Evolutionary conservation across 2,329 filamentous ascomycete species (phyloP).

Genomic region (Alternaria atra): DNA sequence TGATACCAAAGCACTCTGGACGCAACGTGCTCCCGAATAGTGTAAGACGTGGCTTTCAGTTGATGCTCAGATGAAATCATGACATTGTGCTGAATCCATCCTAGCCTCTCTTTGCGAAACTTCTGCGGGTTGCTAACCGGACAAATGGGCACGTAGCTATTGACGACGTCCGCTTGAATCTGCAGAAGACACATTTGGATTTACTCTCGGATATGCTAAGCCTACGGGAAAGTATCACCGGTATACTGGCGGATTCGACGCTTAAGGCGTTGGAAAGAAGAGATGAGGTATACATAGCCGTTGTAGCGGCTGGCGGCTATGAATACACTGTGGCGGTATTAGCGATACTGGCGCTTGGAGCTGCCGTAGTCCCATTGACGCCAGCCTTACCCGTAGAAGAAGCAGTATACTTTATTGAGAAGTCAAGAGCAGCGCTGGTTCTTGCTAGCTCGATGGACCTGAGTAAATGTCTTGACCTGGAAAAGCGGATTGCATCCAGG

Average conservation of each 20-base stretch:
- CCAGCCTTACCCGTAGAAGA: conserved; percentile 55
- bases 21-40: conserved; percentile 43
- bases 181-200: conserved; percentile 53
- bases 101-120: conserved; percentile 52
- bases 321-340: conserved; percentile 60
- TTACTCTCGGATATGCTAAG: conserved; percentile 57
- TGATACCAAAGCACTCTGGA: conserved; percentile 41
- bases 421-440: conserved; percentile 51
- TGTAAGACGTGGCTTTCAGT: conserved; percentile 21
- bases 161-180: conserved; percentile 50
- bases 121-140: conserved; percentile 52
- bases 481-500: conserved; percentile 35
- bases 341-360: conserved; percentile 58
- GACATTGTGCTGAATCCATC: conserved; percentile 16
- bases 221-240: conserved; percentile 51
- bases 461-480: conserved; percentile 38
- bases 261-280: conserved; percentile 41
- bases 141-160: conserved; percentile 50
- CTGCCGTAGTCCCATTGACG: conserved; percentile 58
- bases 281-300: conserved; percentile 56
- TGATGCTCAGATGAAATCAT: too few relatives aligned
- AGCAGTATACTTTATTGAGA: conserved; percentile 56
- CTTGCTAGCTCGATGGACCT: conserved; percentile 50
- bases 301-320: conserved; percentile 58
- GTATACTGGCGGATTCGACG: conserved; percentile 38